These are phyloP conservation scores for Pseudogymnoascus verrucosus DNA, from an alignment of 2,329 filamentous ascomycete species.

Conservation along the genomic window DNA sequence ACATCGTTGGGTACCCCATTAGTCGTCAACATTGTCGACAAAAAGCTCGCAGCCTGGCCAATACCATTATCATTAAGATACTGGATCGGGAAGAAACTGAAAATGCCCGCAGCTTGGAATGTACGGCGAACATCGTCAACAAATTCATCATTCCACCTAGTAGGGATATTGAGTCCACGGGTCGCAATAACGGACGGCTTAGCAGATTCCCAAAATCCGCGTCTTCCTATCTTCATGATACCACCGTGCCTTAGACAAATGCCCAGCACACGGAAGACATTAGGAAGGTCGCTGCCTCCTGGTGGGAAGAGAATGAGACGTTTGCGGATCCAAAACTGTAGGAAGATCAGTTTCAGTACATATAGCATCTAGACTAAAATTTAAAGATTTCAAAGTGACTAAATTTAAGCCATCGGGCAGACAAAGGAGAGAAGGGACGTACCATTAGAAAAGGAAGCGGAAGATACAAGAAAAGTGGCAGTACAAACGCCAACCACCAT, in stretches of 20 bases:
- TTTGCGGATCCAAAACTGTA: slow-evolving; percentile 49
- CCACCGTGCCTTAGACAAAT: slow-evolving; percentile 55
- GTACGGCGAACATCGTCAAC: slow-evolving; percentile 68
- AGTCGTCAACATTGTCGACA: slow-evolving; percentile 64
- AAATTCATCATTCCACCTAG: slow-evolving; percentile 65
- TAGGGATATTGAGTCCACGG: slow-evolving; percentile 41
- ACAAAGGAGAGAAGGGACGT: slow-evolving; percentile 18
- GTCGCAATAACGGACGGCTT: slow-evolving; percentile 56
- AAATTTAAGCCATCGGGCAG: not conserved
- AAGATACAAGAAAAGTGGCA: slow-evolving; percentile 59
- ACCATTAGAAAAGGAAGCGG: slow-evolving; percentile 46
- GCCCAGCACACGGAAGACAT: slow-evolving; percentile 52
- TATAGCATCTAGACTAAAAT: slow-evolving; percentile 11
- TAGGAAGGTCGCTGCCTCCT: slow-evolving; percentile 62
- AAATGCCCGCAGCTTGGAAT: slow-evolving; percentile 59
- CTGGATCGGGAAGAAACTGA: slow-evolving; percentile 42
- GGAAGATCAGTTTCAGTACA: slow-evolving; percentile 12
- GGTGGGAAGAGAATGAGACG: slow-evolving; percentile 55
- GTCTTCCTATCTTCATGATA: slow-evolving; percentile 45
- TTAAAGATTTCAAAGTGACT: not conserved
- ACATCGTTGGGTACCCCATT: slow-evolving; percentile 69
- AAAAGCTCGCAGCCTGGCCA: slow-evolving; percentile 74
- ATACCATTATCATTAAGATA: slow-evolving; percentile 38
- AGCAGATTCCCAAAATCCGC: slow-evolving; percentile 51
- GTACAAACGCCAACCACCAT: slow-evolving; percentile 63